phyloP scores from a whole-genome alignment of 257 asterid genomes.

The Solanum dulcamara region DNA sequence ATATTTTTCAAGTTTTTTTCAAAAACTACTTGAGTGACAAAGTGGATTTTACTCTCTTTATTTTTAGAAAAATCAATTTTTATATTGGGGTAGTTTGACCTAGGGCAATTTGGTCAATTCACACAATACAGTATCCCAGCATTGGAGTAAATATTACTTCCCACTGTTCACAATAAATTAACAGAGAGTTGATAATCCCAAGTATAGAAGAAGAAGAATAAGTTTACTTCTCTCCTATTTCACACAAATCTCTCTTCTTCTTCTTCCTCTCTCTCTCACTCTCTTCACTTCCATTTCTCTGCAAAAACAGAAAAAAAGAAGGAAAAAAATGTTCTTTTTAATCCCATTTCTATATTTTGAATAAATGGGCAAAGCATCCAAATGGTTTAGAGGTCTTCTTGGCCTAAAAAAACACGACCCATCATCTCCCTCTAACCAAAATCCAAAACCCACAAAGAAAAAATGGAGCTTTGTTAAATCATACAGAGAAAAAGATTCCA shows the following conservation, averaged over 20 bases:
- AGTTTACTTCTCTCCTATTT: background rate
- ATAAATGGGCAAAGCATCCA: conserved; percentile 73
- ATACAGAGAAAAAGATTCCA: background rate
- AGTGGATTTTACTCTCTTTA: too few relatives aligned
- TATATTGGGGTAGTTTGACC: background rate
- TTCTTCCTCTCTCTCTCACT: background rate
- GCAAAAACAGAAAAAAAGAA: background rate
- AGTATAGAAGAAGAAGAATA: background rate
- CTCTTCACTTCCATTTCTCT: background rate
- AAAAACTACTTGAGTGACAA: too few relatives aligned
- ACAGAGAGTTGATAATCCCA: background rate
- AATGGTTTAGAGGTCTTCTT: conserved; percentile 72
- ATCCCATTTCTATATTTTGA: background rate
- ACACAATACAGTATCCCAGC: background rate
- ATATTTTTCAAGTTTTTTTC: too few relatives aligned
- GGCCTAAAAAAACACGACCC: conserved; percentile 43
- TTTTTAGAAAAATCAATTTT: too few relatives aligned
- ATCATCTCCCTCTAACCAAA: background rate
- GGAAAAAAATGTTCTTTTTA: background rate
- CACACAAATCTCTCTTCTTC: background rate
- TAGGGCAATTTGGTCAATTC: background rate
- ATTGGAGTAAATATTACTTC: background rate
- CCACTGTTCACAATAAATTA: background rate
- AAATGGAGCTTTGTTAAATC: conserved; percentile 57
- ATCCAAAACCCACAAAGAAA: conserved; percentile 29